These are phyloP conservation scores for Candolleomyces eurysporus DNA, from an alignment of 768 basidiomycete species.

Conservation along the genomic window DNA sequence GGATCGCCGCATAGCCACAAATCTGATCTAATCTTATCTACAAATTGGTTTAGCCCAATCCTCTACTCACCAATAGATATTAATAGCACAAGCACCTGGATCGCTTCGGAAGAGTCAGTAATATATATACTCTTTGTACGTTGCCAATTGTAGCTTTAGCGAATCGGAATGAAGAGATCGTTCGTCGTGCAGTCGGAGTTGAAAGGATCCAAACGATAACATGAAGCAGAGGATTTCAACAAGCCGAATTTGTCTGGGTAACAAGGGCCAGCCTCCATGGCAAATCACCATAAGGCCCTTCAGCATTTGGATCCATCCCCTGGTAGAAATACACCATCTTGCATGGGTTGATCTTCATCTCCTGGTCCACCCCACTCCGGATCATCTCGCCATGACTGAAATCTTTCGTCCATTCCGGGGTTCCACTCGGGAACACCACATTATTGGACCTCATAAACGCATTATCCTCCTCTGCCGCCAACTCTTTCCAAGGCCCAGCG, in stretches of 20 bases:
- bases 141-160: no score
- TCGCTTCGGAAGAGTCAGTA: no score
- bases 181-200: no score
- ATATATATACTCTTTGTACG: no score
- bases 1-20: no score
- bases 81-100: no score
- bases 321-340: conserved; percentile 18
- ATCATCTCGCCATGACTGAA: conserved; percentile 23
- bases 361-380: conserved; percentile 16
- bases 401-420: conserved; percentile 13
- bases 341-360: conserved; percentile 13
- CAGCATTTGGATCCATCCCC: conserved; percentile 9
- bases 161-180: no score
- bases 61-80: no score
- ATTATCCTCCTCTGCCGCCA: conserved; percentile 12
- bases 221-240: no score
- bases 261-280: not conserved
- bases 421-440: conserved; percentile 12
- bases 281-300: not conserved
- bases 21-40: no score
- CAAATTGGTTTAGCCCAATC: no score
- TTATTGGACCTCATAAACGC: conserved; percentile 16
- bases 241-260: not conserved
- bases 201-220: no score
- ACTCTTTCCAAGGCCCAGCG: conserved; percentile 11